These are phyloP conservation scores for Aspergillus tanneri DNA, from an alignment of 2,329 filamentous ascomycete species.

Conservation along the genomic window DNA sequence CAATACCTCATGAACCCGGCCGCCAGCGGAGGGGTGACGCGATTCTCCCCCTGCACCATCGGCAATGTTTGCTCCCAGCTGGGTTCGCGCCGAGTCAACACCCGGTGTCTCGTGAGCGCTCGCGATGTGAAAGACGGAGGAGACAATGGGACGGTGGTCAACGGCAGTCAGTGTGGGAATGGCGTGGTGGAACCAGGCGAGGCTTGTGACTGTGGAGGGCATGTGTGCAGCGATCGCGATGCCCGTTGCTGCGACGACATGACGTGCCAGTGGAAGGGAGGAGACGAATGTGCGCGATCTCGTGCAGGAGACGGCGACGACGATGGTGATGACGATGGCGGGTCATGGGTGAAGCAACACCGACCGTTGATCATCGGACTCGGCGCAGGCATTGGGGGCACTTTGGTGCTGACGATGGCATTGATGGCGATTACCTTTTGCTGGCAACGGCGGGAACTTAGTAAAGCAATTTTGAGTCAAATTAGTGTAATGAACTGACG, in stretches of 20 bases:
- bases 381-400: conserved; percentile 14
- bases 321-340: not conserved
- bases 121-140: conserved; percentile 50
- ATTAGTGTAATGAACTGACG: not conserved
- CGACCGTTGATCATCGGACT: conserved; percentile 13
- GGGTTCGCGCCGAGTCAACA: conserved; percentile 67
- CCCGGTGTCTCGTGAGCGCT: conserved; percentile 56
- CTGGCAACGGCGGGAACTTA: conserved; percentile 1
- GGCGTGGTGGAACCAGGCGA: conserved; percentile 87
- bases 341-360: conserved; percentile 13
- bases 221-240: conserved; percentile 27
- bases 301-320: not conserved
- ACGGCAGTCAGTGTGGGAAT: conserved; percentile 76
- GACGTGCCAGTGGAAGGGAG: conserved; percentile 18
- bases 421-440: conserved; percentile 4
- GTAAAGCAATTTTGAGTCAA: not conserved
- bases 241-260: conserved; percentile 18
- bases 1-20: conserved; percentile 57
- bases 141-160: not conserved
- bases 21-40: conserved; percentile 65
- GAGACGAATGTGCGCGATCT: conserved; percentile 2
- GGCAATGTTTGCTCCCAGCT: conserved; percentile 87
- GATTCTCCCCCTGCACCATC: conserved; percentile 79
- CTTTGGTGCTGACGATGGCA: conserved; percentile 11
- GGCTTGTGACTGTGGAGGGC: conserved; percentile 85